Conservation (phyloP, 768 basidiomycete genomes). For the Pholiota microspora region DNA sequence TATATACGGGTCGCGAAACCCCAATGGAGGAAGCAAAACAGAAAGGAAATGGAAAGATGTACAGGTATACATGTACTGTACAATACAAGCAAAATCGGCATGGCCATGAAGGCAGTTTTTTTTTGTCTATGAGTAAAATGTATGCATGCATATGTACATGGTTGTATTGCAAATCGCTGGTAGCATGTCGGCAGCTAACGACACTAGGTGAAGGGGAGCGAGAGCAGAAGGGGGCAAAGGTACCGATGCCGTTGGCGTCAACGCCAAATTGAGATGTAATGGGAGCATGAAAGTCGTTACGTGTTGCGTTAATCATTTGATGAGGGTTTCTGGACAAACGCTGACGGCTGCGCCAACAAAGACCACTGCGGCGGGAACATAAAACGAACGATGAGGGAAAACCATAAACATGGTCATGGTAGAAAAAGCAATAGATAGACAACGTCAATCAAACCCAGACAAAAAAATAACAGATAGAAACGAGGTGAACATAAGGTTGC, state of each 20-base stretch:
- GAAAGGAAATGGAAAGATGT: neutral
- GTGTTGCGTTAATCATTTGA: neutral
- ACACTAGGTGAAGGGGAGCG: neutral
- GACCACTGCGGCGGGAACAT: neutral
- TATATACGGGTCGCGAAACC: neutral
- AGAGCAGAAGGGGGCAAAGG: neutral
- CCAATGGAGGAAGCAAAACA: neutral
- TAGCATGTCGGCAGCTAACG: neutral
- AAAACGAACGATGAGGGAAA: neutral
- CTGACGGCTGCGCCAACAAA: neutral
- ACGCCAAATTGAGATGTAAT: neutral
- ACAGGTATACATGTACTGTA: constrained; percentile 11
- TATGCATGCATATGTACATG: constrained; percentile 12
- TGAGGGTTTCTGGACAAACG: neutral
- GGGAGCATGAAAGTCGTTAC: neutral
- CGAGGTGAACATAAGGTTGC: neutral
- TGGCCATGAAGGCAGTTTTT: neutral
- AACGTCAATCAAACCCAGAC: neutral
- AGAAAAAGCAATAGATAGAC: constrained; percentile 3
- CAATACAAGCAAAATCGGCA: constrained; percentile 10
- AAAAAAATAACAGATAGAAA: neutral
- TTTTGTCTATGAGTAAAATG: constrained; percentile 6
- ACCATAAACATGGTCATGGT: constrained; percentile 1
- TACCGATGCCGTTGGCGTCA: neutral
- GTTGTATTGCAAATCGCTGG: neutral